phyloP scores from a whole-genome alignment of 1,284 basidiomycete species.

The Ustilago vetiveriae region DNA sequence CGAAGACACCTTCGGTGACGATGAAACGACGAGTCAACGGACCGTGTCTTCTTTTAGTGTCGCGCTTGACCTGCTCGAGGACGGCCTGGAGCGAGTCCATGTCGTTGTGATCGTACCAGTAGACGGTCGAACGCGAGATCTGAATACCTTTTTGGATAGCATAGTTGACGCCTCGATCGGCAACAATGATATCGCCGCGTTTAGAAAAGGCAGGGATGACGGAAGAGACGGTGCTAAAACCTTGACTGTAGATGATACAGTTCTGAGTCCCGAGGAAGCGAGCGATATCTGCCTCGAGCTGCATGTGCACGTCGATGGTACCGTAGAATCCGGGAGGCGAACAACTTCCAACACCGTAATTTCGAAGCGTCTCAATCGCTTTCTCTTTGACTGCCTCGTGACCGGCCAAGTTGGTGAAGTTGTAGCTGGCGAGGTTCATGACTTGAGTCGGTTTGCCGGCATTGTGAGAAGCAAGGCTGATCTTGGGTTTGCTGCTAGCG shows the following conservation, averaged over 20 bases:
- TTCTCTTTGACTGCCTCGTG: conserved; percentile 87
- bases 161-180: conserved; percentile 91
- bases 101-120: conserved; percentile 96
- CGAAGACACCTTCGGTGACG: conserved; percentile 95
- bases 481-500: conserved; percentile 77
- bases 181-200: conserved; percentile 97
- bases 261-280: conserved; percentile 88
- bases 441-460: conserved; percentile 74
- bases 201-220: conserved; percentile 98
- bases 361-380: conserved; percentile 84
- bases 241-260: conserved; percentile 92
- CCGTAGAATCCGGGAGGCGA: conserved; percentile 98
- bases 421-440: conserved; percentile 87
- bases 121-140: conserved; percentile 88
- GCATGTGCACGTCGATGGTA: conserved; percentile 90
- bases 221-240: conserved; percentile 88
- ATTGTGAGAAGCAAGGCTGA: conserved; percentile 78
- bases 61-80: conserved; percentile 83
- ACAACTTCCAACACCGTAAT: conserved; percentile 94
- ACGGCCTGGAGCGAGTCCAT: conserved; percentile 88
- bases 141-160: conserved; percentile 97
- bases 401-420: conserved; percentile 89
- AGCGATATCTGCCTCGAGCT: conserved; percentile 87
- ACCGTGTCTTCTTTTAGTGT: conserved; percentile 81
- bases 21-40: conserved; percentile 93